Evolutionary conservation across 306 rosid species (phyloP).

Genomic region (Vigna hirtella): DNA sequence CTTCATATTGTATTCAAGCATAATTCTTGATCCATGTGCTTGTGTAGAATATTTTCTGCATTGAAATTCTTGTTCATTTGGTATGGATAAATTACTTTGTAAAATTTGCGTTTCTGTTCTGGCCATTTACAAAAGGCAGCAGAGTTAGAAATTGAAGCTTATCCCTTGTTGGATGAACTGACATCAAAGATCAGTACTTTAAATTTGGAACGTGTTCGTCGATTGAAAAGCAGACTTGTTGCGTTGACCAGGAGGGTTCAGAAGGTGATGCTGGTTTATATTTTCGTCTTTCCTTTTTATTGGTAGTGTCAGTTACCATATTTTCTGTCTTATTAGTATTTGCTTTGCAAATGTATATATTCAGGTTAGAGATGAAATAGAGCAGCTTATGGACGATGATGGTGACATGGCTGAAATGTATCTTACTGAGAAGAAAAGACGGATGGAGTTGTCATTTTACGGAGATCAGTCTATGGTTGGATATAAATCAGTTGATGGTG

Average conservation of each 20-base stretch:
- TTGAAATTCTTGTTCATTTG: slow-evolving; percentile 39
- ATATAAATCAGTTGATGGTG: slow-evolving; percentile 75
- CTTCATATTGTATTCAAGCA: slow-evolving; percentile 19
- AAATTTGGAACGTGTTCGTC: slow-evolving; percentile 97
- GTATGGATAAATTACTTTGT: slow-evolving; percentile 38
- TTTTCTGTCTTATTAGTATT: slow-evolving; percentile 26
- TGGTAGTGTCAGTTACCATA: slow-evolving; percentile 25
- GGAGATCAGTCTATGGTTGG: slow-evolving; percentile 88
- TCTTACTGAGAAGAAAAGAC: slow-evolving; percentile 91
- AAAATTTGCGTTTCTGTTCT: slow-evolving; percentile 44
- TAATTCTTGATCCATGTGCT: slow-evolving; percentile 10
- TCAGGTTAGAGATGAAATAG: slow-evolving; percentile 99
- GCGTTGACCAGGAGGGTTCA: slow-evolving; percentile 99
- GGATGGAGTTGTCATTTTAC: slow-evolving; percentile 80
- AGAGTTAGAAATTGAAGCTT: slow-evolving; percentile 96
- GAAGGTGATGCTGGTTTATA: slow-evolving; percentile 65
- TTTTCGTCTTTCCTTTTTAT: slow-evolving; percentile 41
- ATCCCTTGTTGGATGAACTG: slow-evolving; percentile 90
- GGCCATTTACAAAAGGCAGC: slow-evolving; percentile 73
- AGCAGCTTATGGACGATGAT: slow-evolving; percentile 99
- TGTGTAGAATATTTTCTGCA: slow-evolving; percentile 21
- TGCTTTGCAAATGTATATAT: slow-evolving; percentile 44
- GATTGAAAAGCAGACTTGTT: slow-evolving; percentile 96
- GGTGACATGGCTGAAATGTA: slow-evolving; percentile 99
- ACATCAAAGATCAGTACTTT: slow-evolving; percentile 97